Percentiles rank a stretch among this genome's conserved stretches.
Conservation (phyloP, 768 basidiomycete genomes). For the Coprinellus micaceus region DNA sequence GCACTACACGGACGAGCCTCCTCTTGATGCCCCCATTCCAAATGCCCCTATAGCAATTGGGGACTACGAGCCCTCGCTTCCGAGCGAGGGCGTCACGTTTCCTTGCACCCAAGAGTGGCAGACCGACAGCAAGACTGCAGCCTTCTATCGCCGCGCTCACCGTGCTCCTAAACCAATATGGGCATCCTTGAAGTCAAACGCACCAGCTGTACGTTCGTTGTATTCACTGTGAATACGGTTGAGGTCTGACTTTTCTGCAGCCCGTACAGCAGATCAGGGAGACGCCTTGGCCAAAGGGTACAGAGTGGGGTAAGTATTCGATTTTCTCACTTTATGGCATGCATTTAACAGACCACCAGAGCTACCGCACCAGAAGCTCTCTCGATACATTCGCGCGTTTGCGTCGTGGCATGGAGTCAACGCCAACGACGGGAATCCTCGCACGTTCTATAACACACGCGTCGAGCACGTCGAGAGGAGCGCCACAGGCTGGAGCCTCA, state of each 20-base stretch:
- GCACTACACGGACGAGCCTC: constrained; percentile 39
- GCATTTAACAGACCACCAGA: constrained; percentile 15
- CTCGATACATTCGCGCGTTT: constrained; percentile 39
- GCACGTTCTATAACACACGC: constrained; percentile 43
- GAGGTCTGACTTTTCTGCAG: constrained; percentile 7
- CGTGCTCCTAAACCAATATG: constrained; percentile 37
- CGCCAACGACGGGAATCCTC: constrained; percentile 37
- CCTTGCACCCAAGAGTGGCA: constrained; percentile 26
- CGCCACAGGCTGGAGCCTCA: constrained; percentile 33
- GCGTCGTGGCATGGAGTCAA: constrained; percentile 40
- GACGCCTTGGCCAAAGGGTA: constrained; percentile 28
- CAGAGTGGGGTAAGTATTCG: constrained; percentile 27
- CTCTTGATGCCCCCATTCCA: constrained; percentile 34
- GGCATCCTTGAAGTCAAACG: constrained; percentile 31
- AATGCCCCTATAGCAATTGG: constrained; percentile 28
- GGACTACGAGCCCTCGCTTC: constrained; percentile 35
- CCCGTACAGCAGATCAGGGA: constrained; percentile 31
- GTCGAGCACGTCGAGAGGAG: constrained; percentile 44
- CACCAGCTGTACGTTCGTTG: constrained; percentile 27
- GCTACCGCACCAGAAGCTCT: constrained; percentile 30
- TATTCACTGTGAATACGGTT: neutral
- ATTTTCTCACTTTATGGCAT: neutral
- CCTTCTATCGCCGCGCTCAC: constrained; percentile 24
- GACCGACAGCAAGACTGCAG: constrained; percentile 16
- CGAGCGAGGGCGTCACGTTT: constrained; percentile 26